Evolutionary conservation across 1,139 yeast genomes (phyloP).

Genomic region (Sugiyamaella castrensis): DNA sequence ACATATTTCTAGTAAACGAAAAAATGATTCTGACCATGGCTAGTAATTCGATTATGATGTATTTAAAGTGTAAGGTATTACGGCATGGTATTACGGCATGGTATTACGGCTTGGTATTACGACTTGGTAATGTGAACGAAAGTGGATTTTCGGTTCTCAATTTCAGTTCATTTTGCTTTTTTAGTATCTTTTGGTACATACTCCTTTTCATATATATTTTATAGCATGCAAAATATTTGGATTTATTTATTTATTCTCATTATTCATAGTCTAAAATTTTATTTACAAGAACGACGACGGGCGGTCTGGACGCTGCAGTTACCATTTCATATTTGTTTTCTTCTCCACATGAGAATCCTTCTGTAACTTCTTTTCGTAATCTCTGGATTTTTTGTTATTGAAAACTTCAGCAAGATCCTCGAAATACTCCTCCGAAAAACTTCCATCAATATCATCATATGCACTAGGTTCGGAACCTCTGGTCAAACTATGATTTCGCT

Average conservation of each 20-base stretch:
- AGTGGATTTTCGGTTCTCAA: no score
- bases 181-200: no score
- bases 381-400: constrained; percentile 11
- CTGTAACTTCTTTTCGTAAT: constrained; percentile 6
- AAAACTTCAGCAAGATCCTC: constrained; percentile 23
- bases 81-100: not conserved
- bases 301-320: no score
- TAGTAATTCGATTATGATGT: not conserved
- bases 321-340: constrained; percentile 12
- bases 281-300: no score
- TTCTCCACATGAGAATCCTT: constrained; percentile 13
- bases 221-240: no score
- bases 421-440: constrained; percentile 23
- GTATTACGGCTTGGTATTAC: no score
- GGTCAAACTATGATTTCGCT: constrained; percentile 7
- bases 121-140: no score
- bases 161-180: no score
- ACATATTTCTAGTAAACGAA: no score
- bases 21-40: not conserved
- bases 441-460: constrained; percentile 15
- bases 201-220: no score
- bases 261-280: no score
- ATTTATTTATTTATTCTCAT: no score
- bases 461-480: constrained; percentile 19
- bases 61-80: not conserved